Evolutionary conservation across 129 eudicot genomes (phyloP).

Genomic region (Chrysanthemum makinoi): DNA sequence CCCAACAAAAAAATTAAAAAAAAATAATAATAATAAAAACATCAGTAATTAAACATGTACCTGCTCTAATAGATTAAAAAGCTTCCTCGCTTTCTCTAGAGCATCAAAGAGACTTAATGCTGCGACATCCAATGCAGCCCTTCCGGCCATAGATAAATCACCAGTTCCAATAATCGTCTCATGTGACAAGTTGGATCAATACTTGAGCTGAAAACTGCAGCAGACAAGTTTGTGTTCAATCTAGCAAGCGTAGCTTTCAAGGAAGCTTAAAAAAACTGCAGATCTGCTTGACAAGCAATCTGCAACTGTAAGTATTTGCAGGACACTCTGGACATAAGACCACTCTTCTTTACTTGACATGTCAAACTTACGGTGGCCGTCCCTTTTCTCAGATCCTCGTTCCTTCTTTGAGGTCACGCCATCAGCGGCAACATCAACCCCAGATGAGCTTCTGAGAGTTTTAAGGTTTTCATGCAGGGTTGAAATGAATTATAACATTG

Average conservation of each 20-base stretch:
- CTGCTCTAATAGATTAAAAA: slow-evolving; percentile 89
- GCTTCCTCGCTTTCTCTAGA: slow-evolving; percentile 88
- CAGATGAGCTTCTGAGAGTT: slow-evolving; percentile 81
- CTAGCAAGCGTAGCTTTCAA: slow-evolving; percentile 91
- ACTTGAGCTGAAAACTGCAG: slow-evolving; percentile 66
- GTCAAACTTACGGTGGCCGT: slow-evolving; percentile 68
- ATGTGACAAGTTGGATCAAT: slow-evolving; percentile 56
- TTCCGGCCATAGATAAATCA: slow-evolving; percentile 60
- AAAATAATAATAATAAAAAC: too few species aligned
- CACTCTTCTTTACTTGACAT: slow-evolving; percentile 93
- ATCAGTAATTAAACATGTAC: slow-evolving; percentile 31
- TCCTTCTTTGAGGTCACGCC: slow-evolving; percentile 52
- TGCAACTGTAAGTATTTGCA: slow-evolving; percentile 90
- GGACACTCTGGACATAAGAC: slow-evolving; percentile 96
- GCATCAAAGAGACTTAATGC: slow-evolving; percentile 79
- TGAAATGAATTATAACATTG: slow-evolving; percentile 76
- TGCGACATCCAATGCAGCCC: slow-evolving; percentile 87
- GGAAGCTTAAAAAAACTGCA: slow-evolving; percentile 97
- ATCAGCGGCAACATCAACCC: slow-evolving; percentile 63
- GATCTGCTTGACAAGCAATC: slow-evolving; percentile 89
- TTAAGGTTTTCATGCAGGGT: slow-evolving; percentile 80
- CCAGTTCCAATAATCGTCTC: slow-evolving; percentile 53
- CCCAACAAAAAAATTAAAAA: background rate
- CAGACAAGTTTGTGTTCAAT: slow-evolving; percentile 79
- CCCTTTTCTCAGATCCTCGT: slow-evolving; percentile 59